Percentiles rank a stretch among this genome's conserved stretches.
These are phyloP conservation scores for Coemansia sp. DNA, from an alignment of 192 early-diverging fungal species.

Conservation along the genomic window DNA sequence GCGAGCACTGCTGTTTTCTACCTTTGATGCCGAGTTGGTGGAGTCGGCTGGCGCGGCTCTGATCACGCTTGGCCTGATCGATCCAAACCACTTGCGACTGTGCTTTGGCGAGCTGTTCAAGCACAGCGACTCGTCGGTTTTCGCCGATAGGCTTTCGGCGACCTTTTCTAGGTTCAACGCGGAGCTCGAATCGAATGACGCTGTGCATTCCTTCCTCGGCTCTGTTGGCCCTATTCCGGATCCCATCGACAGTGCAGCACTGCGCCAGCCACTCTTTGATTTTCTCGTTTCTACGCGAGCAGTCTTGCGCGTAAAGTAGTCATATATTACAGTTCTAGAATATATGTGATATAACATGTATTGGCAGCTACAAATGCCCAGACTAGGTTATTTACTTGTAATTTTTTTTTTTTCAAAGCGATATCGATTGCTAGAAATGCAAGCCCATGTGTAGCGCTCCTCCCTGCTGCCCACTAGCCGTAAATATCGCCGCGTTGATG, in stretches of 20 bases:
- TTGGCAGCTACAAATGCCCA: no score
- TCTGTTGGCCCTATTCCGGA: constrained; percentile 31
- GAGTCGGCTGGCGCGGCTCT: constrained; percentile 49
- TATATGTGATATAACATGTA: background rate
- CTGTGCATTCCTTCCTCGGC: constrained; percentile 20
- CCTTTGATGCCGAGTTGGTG: constrained; percentile 48
- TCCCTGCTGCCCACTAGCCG: background rate
- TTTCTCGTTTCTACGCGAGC: constrained; percentile 50
- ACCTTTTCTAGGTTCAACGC: constrained; percentile 42
- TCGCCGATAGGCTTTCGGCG: constrained; percentile 44
- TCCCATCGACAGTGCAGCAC: constrained; percentile 33
- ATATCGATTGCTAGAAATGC: background rate
- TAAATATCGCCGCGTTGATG: background rate
- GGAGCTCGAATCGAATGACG: constrained; percentile 28
- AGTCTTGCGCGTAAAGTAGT: constrained; percentile 43
- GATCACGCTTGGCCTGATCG: constrained; percentile 39
- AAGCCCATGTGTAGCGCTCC: background rate
- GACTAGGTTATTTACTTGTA: no score
- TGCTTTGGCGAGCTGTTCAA: constrained; percentile 46
- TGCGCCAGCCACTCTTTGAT: constrained; percentile 55
- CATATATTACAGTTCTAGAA: background rate
- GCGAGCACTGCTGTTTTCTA: constrained; percentile 36
- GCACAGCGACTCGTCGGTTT: constrained; percentile 12
- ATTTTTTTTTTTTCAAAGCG: background rate
- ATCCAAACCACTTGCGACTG: constrained; percentile 34